Conservation (phyloP, 352 stramenopile species). For the Globisporangium spiculum region DNA sequence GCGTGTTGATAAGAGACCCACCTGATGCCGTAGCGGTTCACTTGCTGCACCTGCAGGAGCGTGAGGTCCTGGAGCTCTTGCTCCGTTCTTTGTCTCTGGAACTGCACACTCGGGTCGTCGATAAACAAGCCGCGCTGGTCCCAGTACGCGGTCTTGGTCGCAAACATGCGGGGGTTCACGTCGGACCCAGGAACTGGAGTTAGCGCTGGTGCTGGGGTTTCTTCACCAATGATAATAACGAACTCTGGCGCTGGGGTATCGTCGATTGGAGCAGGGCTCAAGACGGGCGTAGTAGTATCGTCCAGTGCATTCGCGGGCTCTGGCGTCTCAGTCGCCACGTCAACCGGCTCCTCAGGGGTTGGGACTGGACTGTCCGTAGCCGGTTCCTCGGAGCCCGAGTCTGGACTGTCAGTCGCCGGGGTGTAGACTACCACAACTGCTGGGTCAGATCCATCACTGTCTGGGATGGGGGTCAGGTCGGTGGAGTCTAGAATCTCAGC, state of each 20-base stretch:
- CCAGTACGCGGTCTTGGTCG: conserved; percentile 9
- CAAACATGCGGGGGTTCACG: conserved; percentile 4
- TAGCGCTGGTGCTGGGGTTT: neutral
- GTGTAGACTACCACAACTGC: conserved; percentile 4
- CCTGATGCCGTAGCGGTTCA: conserved; percentile 52
- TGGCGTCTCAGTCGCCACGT: neutral
- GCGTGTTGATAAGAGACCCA: conserved; percentile 12
- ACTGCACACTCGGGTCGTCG: neutral
- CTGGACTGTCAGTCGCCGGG: neutral
- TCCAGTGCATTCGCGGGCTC: neutral
- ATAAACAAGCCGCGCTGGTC: conserved; percentile 7
- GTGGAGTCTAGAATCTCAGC: neutral
- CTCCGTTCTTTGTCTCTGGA: neutral
- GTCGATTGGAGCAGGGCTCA: neutral
- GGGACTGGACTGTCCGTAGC: neutral
- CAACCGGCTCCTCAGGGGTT: neutral
- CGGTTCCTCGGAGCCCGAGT: neutral
- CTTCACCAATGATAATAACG: neutral
- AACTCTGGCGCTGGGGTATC: neutral
- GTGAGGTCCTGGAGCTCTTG: neutral
- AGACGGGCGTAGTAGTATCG: neutral
- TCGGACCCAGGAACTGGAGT: neutral
- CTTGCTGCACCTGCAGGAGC: conserved; percentile 43
- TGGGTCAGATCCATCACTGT: neutral
- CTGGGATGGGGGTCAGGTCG: neutral